Evolutionary conservation across 306 rosid genomes (phyloP).

Genomic region (Pterocarpus macrocarpus): DNA sequence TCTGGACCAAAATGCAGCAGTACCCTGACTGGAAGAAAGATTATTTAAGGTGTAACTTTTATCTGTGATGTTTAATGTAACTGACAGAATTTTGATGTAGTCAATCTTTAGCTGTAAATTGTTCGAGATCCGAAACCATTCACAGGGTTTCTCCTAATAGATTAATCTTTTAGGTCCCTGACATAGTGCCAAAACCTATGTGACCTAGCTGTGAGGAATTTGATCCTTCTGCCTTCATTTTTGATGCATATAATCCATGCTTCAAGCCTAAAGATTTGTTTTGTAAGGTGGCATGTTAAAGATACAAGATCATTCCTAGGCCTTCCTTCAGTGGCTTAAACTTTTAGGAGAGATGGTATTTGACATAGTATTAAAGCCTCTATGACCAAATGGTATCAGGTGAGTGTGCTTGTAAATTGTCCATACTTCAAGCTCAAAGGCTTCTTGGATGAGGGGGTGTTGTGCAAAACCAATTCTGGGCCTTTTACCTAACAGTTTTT

Average conservation of each 20-base stretch:
- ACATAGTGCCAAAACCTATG: not conserved
- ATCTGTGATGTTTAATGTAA: not conserved
- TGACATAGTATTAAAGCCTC: not conserved
- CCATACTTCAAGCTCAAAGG: not conserved
- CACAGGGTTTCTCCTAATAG: constrained; percentile 9
- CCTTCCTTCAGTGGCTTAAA: not conserved
- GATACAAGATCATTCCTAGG: constrained; percentile 11
- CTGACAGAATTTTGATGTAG: not conserved
- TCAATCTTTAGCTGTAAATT: not conserved
- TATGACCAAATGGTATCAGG: not conserved
- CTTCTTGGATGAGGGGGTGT: not conserved
- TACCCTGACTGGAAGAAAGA: constrained; percentile 64
- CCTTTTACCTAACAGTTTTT: not conserved
- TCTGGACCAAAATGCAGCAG: constrained; percentile 90
- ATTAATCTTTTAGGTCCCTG: not conserved
- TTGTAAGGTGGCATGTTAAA: not conserved
- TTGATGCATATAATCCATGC: not conserved
- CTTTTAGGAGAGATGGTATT: not conserved
- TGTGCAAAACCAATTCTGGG: not conserved
- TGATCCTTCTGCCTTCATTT: not conserved
- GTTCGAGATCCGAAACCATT: not conserved
- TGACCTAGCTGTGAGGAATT: not conserved
- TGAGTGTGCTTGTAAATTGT: not conserved
- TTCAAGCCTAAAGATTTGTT: not conserved
- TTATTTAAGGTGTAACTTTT: constrained; percentile 59